These are phyloP conservation scores for Mycena sp. DNA, from an alignment of 1,284 basidiomycete species.

Conservation along the genomic window DNA sequence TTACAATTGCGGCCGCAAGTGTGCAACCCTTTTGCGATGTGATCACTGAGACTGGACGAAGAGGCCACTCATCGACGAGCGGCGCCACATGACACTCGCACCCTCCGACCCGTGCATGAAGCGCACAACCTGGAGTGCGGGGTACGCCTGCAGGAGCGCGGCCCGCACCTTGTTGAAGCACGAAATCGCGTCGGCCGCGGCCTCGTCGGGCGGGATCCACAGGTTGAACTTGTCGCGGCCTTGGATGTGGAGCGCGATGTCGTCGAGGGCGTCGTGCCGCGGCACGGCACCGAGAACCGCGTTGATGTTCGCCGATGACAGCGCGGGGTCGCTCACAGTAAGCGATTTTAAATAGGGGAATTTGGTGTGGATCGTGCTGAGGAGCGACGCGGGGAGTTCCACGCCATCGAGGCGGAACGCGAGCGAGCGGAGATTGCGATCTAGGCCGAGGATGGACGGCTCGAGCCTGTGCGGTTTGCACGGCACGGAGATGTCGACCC, in stretches of 20 bases:
- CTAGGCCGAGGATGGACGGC: constrained; percentile 11
- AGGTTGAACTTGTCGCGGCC: constrained; percentile 28
- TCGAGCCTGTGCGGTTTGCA: constrained; percentile 15
- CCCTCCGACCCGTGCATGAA: constrained; percentile 21
- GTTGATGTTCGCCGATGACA: constrained; percentile 23
- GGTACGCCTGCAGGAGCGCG: constrained; percentile 10
- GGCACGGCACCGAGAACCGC: background rate
- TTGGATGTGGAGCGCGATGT: constrained; percentile 21
- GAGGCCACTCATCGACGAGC: constrained; percentile 15
- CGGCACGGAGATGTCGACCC: constrained; percentile 21
- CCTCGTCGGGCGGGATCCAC: constrained; percentile 28
- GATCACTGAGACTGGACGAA: too few relatives aligned
- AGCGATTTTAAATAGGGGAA: constrained; percentile 20
- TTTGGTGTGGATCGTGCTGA: constrained; percentile 15
- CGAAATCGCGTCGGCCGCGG: constrained; percentile 20
- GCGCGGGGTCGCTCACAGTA: constrained; percentile 12
- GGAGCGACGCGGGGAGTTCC: constrained; percentile 19
- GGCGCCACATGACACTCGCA: constrained; percentile 18
- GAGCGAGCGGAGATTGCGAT: constrained; percentile 14
- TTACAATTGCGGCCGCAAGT: too few relatives aligned
- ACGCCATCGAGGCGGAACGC: constrained; percentile 18
- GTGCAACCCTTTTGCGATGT: too few relatives aligned
- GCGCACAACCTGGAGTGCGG: constrained; percentile 9
- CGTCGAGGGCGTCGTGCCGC: constrained; percentile 10
- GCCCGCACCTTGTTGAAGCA: constrained; percentile 20